These are phyloP conservation scores for Acanthamoeba quina DNA, from an alignment of 208 protist genomes.

Conservation along the genomic window DNA sequence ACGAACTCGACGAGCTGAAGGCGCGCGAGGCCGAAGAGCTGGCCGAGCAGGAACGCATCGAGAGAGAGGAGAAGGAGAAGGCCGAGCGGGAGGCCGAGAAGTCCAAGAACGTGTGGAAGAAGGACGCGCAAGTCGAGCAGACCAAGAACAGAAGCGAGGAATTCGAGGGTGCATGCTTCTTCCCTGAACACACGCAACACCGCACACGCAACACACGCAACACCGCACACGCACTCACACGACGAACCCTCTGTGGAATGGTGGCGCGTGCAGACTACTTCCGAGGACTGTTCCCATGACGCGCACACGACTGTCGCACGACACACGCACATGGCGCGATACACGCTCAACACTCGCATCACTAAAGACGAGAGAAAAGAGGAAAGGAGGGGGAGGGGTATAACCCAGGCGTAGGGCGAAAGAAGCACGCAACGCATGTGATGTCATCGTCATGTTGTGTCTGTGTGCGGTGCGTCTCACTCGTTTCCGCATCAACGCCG, in stretches of 20 bases:
- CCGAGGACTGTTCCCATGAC: conserved; percentile 14
- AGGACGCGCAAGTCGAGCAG: conserved; percentile 49
- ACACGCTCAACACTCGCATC: no score
- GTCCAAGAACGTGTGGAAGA: conserved; percentile 60
- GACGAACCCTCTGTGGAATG: no score
- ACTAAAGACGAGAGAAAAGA: no score
- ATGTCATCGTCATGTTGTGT: no score
- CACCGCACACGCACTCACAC: not conserved
- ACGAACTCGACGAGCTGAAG: conserved; percentile 58
- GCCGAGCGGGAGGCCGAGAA: conserved; percentile 12
- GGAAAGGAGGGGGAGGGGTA: no score
- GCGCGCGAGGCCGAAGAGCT: not conserved
- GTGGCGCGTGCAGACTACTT: conserved; percentile 14
- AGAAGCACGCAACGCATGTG: no score
- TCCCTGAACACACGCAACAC: no score
- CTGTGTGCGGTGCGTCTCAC: no score
- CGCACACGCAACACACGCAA: no score
- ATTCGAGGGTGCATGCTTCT: conserved; percentile 42
- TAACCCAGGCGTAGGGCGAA: no score
- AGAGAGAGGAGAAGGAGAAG: not conserved
- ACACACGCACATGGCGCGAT: no score
- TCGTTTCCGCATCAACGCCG: no score
- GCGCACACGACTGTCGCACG: not conserved
- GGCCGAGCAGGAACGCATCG: not conserved
- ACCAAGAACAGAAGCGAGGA: conserved; percentile 61